These are phyloP conservation scores for Aspergillus sp. DNA, from an alignment of 2,329 filamentous ascomycete species.

Conservation along the genomic window DNA sequence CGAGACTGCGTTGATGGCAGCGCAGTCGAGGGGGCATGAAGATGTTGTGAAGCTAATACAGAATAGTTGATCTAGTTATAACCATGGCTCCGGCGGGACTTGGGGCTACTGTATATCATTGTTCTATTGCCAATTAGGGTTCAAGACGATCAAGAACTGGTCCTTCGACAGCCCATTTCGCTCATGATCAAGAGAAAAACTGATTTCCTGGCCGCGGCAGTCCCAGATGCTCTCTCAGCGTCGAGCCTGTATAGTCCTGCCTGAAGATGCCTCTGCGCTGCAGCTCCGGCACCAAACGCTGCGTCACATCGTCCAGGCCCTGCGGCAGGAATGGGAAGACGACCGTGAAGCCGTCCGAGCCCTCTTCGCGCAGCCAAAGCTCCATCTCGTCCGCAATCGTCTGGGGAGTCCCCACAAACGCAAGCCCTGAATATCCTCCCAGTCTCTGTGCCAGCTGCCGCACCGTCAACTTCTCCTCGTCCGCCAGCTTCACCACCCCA, in stretches of 20 bases:
- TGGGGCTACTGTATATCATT: no score
- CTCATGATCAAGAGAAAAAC: no score
- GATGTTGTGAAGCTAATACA: no score
- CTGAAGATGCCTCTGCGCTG: conserved; percentile 54
- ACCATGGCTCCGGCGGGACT: no score
- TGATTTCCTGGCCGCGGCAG: conserved; percentile 49
- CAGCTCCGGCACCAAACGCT: conserved; percentile 51
- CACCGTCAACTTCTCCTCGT: conserved; percentile 49
- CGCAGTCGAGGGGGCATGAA: no score
- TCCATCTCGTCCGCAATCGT: conserved; percentile 52
- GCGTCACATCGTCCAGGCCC: conserved; percentile 51
- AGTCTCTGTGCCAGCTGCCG: conserved; percentile 53
- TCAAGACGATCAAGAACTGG: no score
- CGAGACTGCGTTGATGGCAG: no score
- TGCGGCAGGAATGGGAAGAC: conserved; percentile 53
- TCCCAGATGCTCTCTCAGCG: conserved; percentile 56
- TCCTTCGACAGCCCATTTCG: no score
- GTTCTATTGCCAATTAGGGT: no score
- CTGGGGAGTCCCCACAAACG: conserved; percentile 53
- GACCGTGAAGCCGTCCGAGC: conserved; percentile 54
- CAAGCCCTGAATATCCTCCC: conserved; percentile 52
- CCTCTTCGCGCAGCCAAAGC: conserved; percentile 50
- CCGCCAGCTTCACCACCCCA: conserved; percentile 46
- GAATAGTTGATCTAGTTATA: no score
- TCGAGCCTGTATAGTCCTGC: conserved; percentile 53